Evolutionary conservation across 2,329 filamentous ascomycete genomes (phyloP).

Genomic region (Alternaria sp.): DNA sequence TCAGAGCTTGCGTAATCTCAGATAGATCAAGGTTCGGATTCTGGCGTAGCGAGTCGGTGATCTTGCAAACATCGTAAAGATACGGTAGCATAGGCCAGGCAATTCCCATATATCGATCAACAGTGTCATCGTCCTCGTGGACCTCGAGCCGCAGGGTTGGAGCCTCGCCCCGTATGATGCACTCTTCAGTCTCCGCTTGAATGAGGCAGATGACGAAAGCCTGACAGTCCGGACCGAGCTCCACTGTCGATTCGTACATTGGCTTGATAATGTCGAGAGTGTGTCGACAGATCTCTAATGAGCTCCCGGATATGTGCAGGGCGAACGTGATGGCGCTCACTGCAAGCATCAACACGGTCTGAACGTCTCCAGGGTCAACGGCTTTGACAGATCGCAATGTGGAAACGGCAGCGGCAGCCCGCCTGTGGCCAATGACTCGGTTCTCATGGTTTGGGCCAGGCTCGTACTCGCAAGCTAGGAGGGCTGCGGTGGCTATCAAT

Average conservation of each 20-base stretch:
- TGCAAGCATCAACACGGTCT: neutral
- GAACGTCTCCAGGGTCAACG: neutral
- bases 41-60: constrained; percentile 1
- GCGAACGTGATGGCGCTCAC: constrained; percentile 10
- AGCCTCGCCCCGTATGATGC: neutral
- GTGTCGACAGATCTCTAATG: constrained; percentile 3
- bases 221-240: neutral
- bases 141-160: constrained; percentile 3
- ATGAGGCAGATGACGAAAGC: constrained; percentile 8
- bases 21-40: neutral
- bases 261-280: constrained; percentile 5
- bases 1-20: neutral
- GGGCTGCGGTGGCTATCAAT: constrained; percentile 7
- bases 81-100: constrained; percentile 2
- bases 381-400: constrained; percentile 1
- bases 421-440: constrained; percentile 1
- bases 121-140: neutral
- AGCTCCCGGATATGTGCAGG: constrained; percentile 1
- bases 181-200: constrained; percentile 2
- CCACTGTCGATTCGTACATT: neutral
- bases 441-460: neutral
- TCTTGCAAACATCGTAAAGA: constrained; percentile 1
- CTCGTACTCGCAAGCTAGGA: constrained; percentile 7
- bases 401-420: constrained; percentile 5
- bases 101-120: constrained; percentile 10